A percentile compares a stretch with the other conserved stretches of the same genome.
Evolutionary conservation across 371 early-diverging fungal species (phyloP).

Genomic region (Mortierella sp.): DNA sequence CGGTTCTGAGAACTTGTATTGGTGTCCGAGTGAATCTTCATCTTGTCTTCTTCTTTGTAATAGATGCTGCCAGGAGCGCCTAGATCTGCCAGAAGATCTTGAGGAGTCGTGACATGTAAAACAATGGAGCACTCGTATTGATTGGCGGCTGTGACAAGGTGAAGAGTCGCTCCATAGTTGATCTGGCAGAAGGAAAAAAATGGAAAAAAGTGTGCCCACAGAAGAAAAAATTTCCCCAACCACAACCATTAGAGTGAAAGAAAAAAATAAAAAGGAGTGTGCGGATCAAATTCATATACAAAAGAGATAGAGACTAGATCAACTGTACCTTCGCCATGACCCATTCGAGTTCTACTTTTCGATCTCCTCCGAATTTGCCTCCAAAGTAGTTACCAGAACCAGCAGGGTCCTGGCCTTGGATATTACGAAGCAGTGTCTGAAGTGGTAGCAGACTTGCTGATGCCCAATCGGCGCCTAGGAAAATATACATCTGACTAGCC

Average conservation of each 20-base stretch:
- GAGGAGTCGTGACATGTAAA: constrained; percentile 63
- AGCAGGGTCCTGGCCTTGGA: constrained; percentile 38
- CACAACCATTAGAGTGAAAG: constrained; percentile 6
- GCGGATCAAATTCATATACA: background rate
- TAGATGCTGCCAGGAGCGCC: constrained; percentile 72
- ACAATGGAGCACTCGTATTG: constrained; percentile 49
- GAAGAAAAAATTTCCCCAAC: too few relatives aligned
- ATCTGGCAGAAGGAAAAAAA: constrained; percentile 18
- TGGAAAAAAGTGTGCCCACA: background rate
- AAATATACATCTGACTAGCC: constrained; percentile 69
- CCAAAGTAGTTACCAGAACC: constrained; percentile 27
- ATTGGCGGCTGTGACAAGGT: constrained; percentile 28
- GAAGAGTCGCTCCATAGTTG: constrained; percentile 39
- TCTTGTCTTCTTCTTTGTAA: constrained; percentile 78
- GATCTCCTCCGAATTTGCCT: constrained; percentile 41
- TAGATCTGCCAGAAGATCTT: constrained; percentile 77
- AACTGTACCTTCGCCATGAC: constrained; percentile 64
- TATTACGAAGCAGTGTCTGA: constrained; percentile 35
- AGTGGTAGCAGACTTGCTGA: constrained; percentile 58
- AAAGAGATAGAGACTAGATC: background rate
- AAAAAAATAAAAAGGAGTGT: background rate
- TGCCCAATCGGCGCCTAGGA: constrained; percentile 63
- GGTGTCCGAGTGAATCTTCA: constrained; percentile 72
- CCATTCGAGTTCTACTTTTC: constrained; percentile 57
- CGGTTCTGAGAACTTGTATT: constrained; percentile 12